phyloP scores from a whole-genome alignment of 331 rosid species.

The Erythrophleum ivorense region DNA sequence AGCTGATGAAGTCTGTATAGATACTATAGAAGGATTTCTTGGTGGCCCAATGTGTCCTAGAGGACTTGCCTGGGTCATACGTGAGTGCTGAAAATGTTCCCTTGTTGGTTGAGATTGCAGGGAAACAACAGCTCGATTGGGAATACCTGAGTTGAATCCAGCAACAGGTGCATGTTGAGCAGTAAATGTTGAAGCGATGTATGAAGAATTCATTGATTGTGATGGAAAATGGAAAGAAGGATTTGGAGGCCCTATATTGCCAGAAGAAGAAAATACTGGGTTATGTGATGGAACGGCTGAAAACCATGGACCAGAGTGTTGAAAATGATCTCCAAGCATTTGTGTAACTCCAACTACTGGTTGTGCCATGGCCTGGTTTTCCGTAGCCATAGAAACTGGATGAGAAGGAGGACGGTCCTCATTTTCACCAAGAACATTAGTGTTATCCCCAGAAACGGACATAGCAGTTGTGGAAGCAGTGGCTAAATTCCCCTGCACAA shows the following conservation, averaged over 20 bases:
- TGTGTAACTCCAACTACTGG: conserved; percentile 49
- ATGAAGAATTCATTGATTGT: conserved; percentile 55
- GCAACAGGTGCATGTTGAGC: conserved; percentile 51
- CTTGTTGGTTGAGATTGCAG: conserved; percentile 50
- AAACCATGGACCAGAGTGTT: conserved; percentile 65
- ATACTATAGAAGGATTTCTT: conserved; percentile 52
- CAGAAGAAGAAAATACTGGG: conserved; percentile 49
- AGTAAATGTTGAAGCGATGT: conserved; percentile 55
- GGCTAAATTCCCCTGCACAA: conserved; percentile 70
- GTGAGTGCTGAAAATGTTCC: conserved; percentile 56
- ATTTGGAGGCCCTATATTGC: conserved; percentile 50
- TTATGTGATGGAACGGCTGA: conserved; percentile 51
- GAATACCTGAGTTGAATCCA: conserved; percentile 58
- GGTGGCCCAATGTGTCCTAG: conserved; percentile 56
- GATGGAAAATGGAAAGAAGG: conserved; percentile 54
- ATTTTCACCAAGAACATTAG: conserved; percentile 46
- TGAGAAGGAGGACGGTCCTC: conserved; percentile 44
- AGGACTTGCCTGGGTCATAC: conserved; percentile 51
- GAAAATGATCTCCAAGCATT: conserved; percentile 56
- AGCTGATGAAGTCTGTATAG: conserved; percentile 52
- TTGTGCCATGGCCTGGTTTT: conserved; percentile 54
- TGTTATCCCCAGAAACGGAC: conserved; percentile 52
- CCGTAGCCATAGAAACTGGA: conserved; percentile 43
- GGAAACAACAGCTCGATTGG: conserved; percentile 48
- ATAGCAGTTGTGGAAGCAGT: conserved; percentile 52